Percentiles rank a stretch among this genome's conserved stretches.
These are phyloP conservation scores for Candolleomyces aberdarensis DNA, from an alignment of 768 basidiomycete genomes.

Conservation along the genomic window DNA sequence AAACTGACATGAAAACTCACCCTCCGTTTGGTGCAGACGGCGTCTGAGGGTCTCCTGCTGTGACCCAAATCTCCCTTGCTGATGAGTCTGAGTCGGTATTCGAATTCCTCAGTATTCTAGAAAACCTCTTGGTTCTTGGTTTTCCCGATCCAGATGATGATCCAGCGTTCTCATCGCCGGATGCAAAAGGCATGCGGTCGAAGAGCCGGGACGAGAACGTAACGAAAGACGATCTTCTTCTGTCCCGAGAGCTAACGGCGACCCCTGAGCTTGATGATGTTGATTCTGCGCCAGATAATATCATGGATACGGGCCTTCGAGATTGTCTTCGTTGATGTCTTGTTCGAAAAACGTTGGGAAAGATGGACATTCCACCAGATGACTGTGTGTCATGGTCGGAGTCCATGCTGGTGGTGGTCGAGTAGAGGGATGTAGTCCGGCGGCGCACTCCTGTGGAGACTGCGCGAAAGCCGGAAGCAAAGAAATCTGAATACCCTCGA, in stretches of 20 bases:
- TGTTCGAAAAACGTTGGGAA: neutral
- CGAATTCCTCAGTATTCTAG: neutral
- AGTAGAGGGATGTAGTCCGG: neutral
- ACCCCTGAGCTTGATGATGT: no score
- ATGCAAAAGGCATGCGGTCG: conserved; percentile 24
- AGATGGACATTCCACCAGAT: neutral
- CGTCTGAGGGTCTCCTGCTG: conserved; percentile 27
- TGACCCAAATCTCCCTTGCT: conserved; percentile 30
- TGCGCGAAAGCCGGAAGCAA: conserved; percentile 43
- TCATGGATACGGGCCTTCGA: conserved; percentile 26
- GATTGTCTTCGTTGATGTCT: neutral
- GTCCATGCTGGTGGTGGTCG: neutral
- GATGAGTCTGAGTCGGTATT: conserved; percentile 1
- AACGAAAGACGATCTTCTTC: conserved; percentile 31
- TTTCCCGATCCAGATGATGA: conserved; percentile 14
- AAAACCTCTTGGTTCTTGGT: conserved; percentile 14
- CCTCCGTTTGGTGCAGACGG: conserved; percentile 22
- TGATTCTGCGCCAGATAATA: conserved; percentile 12
- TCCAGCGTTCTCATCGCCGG: conserved; percentile 20
- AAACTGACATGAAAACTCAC: conserved; percentile 2
- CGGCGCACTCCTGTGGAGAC: conserved; percentile 23
- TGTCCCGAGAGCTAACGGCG: conserved; percentile 9
- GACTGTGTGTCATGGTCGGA: neutral
- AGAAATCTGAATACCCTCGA: conserved; percentile 44
- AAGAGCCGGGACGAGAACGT: conserved; percentile 33